Evolutionary conservation across 768 basidiomycete genomes (phyloP).

Genomic region (Phaeotremella skinneri): DNA sequence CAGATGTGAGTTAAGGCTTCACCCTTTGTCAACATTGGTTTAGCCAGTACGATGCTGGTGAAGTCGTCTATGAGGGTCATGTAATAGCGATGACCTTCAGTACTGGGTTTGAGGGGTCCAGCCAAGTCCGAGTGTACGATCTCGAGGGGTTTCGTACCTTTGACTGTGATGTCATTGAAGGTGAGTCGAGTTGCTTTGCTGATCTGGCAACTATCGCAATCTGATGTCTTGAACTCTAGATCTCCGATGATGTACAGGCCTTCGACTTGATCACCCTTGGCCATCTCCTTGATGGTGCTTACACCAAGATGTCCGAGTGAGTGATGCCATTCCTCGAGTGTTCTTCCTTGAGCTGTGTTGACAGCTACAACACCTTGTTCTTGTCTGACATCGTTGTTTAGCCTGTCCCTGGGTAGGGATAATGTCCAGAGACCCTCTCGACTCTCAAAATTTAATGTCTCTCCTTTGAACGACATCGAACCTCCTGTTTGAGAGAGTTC

Average conservation of each 20-base stretch:
- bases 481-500: background rate
- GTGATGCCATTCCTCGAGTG: too few relatives aligned
- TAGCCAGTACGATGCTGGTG: slow-evolving; percentile 2
- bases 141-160: too few relatives aligned
- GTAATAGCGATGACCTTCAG: slow-evolving; percentile 4
- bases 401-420: too few relatives aligned
- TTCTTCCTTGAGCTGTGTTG: too few relatives aligned
- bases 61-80: slow-evolving; percentile 21
- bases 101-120: slow-evolving; percentile 4
- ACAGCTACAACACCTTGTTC: too few relatives aligned
- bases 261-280: too few relatives aligned
- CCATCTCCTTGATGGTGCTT: too few relatives aligned
- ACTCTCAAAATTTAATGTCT: too few relatives aligned
- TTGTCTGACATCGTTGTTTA: too few relatives aligned
- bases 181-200: slow-evolving; percentile 3
- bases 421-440: too few relatives aligned
- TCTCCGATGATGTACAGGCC: background rate
- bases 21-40: slow-evolving; percentile 4
- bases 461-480: too few relatives aligned
- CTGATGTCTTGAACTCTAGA: slow-evolving; percentile 7
- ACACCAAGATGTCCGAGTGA: too few relatives aligned
- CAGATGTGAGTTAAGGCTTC: background rate
- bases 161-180: slow-evolving; percentile 12
- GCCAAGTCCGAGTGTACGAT: slow-evolving; percentile 21
- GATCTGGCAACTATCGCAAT: slow-evolving; percentile 13